phyloP scores from a whole-genome alignment of 331 rosid species.

The Spiraea crenata region DNA sequence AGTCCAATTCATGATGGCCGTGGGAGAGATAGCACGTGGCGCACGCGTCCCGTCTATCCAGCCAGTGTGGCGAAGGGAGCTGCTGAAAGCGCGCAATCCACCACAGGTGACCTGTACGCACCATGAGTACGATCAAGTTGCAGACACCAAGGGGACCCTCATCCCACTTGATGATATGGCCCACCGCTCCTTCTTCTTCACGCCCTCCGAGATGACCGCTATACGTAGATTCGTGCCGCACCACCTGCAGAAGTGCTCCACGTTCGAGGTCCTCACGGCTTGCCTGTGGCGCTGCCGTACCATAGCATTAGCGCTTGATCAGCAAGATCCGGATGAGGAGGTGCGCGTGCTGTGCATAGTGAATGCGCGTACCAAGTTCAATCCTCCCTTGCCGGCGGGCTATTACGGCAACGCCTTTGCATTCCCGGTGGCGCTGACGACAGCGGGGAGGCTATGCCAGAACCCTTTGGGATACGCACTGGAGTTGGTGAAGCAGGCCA shows the following conservation, averaged over 20 bases:
- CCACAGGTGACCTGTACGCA: slow-evolving; percentile 27
- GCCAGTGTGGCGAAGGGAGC: slow-evolving; percentile 34
- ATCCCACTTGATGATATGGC: slow-evolving; percentile 35
- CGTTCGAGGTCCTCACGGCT: slow-evolving; percentile 39
- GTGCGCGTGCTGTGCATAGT: slow-evolving; percentile 36
- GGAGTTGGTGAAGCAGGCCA: slow-evolving; percentile 32
- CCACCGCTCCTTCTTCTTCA: slow-evolving; percentile 36
- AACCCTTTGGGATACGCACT: slow-evolving; percentile 32
- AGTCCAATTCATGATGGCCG: slow-evolving; percentile 30
- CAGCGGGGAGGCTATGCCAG: slow-evolving; percentile 21
- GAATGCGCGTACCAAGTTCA: slow-evolving; percentile 30
- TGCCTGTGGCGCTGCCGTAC: slow-evolving; percentile 43
- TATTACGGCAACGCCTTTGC: slow-evolving; percentile 35
- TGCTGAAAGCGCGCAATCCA: slow-evolving; percentile 27
- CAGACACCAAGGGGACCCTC: slow-evolving; percentile 33
- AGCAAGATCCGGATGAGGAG: slow-evolving; percentile 32
- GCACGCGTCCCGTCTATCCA: slow-evolving; percentile 14
- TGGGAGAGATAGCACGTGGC: slow-evolving; percentile 34
- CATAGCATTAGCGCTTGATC: slow-evolving; percentile 8
- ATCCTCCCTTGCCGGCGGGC: slow-evolving; percentile 27
- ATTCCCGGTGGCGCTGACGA: slow-evolving; percentile 27
- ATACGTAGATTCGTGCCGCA: slow-evolving; percentile 27
- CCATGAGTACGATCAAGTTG: slow-evolving; percentile 40
- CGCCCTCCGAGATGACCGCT: slow-evolving; percentile 23
- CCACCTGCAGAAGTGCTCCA: slow-evolving; percentile 25